These are phyloP conservation scores for Brassica cretica DNA, from an alignment of 345 rosid genomes.

Conservation along the genomic window DNA sequence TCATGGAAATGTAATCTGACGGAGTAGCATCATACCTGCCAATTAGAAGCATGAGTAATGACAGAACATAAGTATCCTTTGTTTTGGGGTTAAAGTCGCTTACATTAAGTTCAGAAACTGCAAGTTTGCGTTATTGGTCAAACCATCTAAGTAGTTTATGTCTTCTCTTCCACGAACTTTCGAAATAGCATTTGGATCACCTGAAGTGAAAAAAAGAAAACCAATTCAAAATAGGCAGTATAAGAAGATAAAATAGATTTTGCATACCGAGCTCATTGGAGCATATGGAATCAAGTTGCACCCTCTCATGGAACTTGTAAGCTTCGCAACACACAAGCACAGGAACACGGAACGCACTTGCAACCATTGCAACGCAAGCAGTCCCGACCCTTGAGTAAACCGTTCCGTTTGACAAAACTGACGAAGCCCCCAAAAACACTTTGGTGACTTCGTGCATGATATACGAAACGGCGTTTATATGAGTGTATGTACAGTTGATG, in stretches of 20 bases:
- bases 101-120: conserved; percentile 82
- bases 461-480: conserved; percentile 87
- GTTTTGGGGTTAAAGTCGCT: conserved; percentile 25
- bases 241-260: conserved; percentile 4
- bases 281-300: conserved; percentile 94
- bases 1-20: conserved; percentile 83
- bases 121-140: conserved; percentile 56
- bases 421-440: conserved; percentile 92
- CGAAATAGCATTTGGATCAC: conserved; percentile 86
- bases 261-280: conserved; percentile 87
- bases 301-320: conserved; percentile 94
- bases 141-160: conserved; percentile 57
- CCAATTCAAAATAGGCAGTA: conserved; percentile 1
- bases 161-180: conserved; percentile 72
- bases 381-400: conserved; percentile 95
- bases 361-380: conserved; percentile 96
- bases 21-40: conserved; percentile 93
- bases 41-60: conserved; percentile 25
- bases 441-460: conserved; percentile 93
- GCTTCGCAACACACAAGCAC: conserved; percentile 96
- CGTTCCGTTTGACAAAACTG: conserved; percentile 95
- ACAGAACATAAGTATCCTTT: neutral
- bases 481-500: conserved; percentile 76
- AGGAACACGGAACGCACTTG: conserved; percentile 78
- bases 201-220: conserved; percentile 44